Conservation (phyloP, 306 rosid genomes). For the Dalbergia cultrata region DNA sequence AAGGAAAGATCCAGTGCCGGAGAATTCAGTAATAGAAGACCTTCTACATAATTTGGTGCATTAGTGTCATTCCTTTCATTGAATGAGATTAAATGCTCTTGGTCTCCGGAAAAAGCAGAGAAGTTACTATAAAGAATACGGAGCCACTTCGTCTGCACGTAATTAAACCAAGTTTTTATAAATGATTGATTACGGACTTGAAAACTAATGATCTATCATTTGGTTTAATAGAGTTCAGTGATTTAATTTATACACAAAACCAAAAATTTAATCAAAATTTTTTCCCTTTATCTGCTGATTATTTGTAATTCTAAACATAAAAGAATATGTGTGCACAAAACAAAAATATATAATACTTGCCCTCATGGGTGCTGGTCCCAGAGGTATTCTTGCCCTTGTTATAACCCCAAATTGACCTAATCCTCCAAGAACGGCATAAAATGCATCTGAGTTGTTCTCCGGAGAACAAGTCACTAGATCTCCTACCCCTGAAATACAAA, state of each 20-base stretch:
- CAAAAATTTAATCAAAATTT: no score
- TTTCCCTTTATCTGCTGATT: no score
- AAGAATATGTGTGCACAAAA: background rate
- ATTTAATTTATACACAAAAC: no score
- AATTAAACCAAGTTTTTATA: background rate
- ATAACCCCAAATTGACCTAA: constrained; percentile 87
- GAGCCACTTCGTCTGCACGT: constrained; percentile 69
- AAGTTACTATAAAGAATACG: constrained; percentile 65
- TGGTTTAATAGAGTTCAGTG: background rate
- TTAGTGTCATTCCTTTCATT: constrained; percentile 27
- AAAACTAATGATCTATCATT: no score
- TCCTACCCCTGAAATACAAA: constrained; percentile 60
- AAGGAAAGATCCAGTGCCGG: constrained; percentile 66
- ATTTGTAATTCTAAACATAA: no score
- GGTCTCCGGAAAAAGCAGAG: constrained; percentile 60
- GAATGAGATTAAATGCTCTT: constrained; percentile 64
- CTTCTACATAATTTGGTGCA: constrained; percentile 68
- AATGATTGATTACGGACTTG: background rate
- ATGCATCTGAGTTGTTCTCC: constrained; percentile 48
- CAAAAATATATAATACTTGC: constrained; percentile 34
- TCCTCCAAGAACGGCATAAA: constrained; percentile 80
- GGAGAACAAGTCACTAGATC: constrained; percentile 69
- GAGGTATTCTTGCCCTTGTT: constrained; percentile 79
- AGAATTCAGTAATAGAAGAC: constrained; percentile 57
- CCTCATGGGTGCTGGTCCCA: constrained; percentile 61